Percentiles rank a stretch among this genome's conserved stretches.
These are phyloP conservation scores for Metschnikowia hibisci DNA, from an alignment of 805 yeast genomes.

Conservation along the genomic window DNA sequence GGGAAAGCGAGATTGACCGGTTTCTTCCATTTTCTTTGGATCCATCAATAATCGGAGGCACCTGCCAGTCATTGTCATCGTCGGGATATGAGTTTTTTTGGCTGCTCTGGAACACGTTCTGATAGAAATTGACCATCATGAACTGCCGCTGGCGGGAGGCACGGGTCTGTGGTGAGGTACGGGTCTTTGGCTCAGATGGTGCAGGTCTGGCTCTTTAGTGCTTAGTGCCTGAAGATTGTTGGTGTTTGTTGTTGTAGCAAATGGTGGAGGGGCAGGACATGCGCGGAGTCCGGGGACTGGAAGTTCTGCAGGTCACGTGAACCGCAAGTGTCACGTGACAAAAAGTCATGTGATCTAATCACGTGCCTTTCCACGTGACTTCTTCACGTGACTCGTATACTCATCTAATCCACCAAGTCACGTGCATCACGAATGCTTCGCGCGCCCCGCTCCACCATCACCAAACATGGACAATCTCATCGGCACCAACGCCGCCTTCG, in stretches of 20 bases:
- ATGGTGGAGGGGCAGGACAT: slow-evolving; percentile 2
- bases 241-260: neutral
- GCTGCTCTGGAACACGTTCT: slow-evolving; percentile 14
- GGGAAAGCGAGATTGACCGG: slow-evolving; percentile 27
- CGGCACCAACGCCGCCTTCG: slow-evolving; percentile 11
- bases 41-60: slow-evolving; percentile 11
- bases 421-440: too few species aligned
- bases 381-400: too few species aligned
- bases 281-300: slow-evolving; percentile 4
- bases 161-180: neutral
- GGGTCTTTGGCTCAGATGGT: too few species aligned
- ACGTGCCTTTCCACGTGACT: too few species aligned
- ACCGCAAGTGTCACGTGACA: too few species aligned
- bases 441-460: too few species aligned
- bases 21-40: slow-evolving; percentile 5
- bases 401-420: too few species aligned
- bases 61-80: slow-evolving; percentile 18
- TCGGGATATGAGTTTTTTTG: slow-evolving; percentile 10
- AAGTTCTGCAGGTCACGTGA: slow-evolving; percentile 1
- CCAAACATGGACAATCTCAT: slow-evolving; percentile 6
- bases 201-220: too few species aligned
- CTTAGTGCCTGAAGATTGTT: neutral
- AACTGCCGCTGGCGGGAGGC: neutral
- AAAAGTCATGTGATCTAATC: too few species aligned
- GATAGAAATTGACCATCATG: slow-evolving; percentile 20